phyloP scores from a whole-genome alignment of 1,139 yeast genomes.

The Taphrina betulina region DNA sequence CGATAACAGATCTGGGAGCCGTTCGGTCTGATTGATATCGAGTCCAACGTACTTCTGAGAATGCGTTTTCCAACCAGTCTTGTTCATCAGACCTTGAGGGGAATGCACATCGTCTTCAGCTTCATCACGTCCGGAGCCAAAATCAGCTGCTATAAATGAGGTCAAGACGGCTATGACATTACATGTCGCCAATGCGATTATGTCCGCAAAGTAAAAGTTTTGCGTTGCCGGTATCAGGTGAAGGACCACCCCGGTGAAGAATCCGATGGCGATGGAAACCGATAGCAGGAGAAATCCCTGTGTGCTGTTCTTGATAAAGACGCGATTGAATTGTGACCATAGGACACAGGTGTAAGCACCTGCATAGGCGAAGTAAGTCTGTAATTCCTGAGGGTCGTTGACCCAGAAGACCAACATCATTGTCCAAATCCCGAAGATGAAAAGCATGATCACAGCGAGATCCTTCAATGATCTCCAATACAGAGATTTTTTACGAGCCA shows the following conservation, averaged over 20 bases:
- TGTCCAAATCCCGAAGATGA: constrained; percentile 14
- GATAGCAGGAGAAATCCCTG: constrained; percentile 5
- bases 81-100: constrained; percentile 19
- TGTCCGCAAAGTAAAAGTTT: constrained; percentile 4
- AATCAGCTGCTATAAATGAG: constrained; percentile 13
- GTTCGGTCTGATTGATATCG: constrained; percentile 1
- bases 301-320: constrained; percentile 19
- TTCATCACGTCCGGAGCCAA: constrained; percentile 9
- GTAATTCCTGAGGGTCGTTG: not conserved
- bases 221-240: constrained; percentile 10
- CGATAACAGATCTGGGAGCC: not conserved
- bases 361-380: constrained; percentile 9
- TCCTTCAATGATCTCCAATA: constrained; percentile 14
- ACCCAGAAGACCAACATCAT: constrained; percentile 18
- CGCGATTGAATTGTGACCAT: constrained; percentile 19
- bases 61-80: constrained; percentile 21
- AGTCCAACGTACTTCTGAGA: constrained; percentile 16
- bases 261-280: constrained; percentile 7
- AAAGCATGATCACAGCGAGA: not conserved
- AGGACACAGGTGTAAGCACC: constrained; percentile 8
- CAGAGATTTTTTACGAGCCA: constrained; percentile 1
- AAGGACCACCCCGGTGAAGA: constrained; percentile 2
- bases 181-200: constrained; percentile 7
- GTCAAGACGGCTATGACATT: not conserved
- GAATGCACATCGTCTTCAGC: constrained; percentile 13